These are phyloP conservation scores for Aspergillus ochraceoroseus DNA, from an alignment of 2,329 filamentous ascomycete genomes.

Conservation along the genomic window DNA sequence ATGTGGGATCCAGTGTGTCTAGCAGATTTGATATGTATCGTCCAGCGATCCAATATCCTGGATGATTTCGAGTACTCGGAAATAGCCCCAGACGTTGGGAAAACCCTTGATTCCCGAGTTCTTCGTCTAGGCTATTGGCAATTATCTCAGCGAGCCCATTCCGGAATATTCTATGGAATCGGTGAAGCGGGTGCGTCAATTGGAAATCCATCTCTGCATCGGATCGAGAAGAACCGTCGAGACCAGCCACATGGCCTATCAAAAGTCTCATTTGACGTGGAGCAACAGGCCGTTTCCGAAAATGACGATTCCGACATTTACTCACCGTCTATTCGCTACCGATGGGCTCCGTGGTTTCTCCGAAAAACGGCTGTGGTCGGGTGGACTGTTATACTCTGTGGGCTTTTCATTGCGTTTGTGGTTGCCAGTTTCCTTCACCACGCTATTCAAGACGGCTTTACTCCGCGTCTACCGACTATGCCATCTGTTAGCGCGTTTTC, in stretches of 20 bases:
- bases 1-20: slow-evolving; percentile 80
- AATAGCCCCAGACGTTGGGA: slow-evolving; percentile 46
- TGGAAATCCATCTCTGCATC: slow-evolving; percentile 42
- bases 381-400: slow-evolving; percentile 57
- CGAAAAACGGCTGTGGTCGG: slow-evolving; percentile 60
- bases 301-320: slow-evolving; percentile 49
- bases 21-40: slow-evolving; percentile 71
- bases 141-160: slow-evolving; percentile 52
- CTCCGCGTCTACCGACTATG: slow-evolving; percentile 59
- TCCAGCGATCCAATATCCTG: slow-evolving; percentile 74
- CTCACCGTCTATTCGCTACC: slow-evolving; percentile 53
- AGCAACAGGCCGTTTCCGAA: slow-evolving; percentile 34
- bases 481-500: slow-evolving; percentile 67
- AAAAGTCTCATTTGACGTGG: slow-evolving; percentile 34
- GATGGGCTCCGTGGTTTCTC: slow-evolving; percentile 74
- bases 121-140: slow-evolving; percentile 86
- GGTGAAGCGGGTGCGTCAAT: slow-evolving; percentile 57
- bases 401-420: slow-evolving; percentile 65
- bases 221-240: slow-evolving; percentile 28
- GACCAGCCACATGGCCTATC: slow-evolving; percentile 34
- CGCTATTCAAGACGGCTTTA: slow-evolving; percentile 64
- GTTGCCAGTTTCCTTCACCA: slow-evolving; percentile 71
- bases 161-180: slow-evolving; percentile 71
- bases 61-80: slow-evolving; percentile 67
- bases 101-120: slow-evolving; percentile 52